These are phyloP conservation scores for Phytophthora citricola DNA, from an alignment of 352 stramenopile species.

Conservation along the genomic window DNA sequence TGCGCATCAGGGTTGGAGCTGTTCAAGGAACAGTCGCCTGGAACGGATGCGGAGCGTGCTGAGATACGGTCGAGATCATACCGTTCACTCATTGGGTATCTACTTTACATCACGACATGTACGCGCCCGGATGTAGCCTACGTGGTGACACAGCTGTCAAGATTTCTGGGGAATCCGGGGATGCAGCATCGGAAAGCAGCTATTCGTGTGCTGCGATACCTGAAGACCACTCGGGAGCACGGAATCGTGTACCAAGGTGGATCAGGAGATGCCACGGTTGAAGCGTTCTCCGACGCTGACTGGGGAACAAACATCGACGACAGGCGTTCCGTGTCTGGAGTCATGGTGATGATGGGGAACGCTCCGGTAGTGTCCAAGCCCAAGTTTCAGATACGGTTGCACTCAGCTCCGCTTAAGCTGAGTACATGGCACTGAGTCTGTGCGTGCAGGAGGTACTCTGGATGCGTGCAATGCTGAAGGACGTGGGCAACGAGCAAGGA, in stretches of 20 bases:
- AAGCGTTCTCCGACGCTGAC: slow-evolving; percentile 22
- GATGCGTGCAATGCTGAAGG: slow-evolving; percentile 15
- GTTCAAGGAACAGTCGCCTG: slow-evolving; percentile 9
- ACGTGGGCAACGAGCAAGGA: slow-evolving; percentile 11
- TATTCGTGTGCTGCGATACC: slow-evolving; percentile 11
- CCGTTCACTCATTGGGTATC: slow-evolving; percentile 13
- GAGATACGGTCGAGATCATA: slow-evolving; percentile 14
- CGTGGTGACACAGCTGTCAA: slow-evolving; percentile 12
- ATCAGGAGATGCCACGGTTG: neutral
- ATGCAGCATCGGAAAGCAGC: slow-evolving; percentile 2
- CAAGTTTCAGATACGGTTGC: slow-evolving; percentile 23
- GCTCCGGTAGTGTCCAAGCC: slow-evolving; percentile 13
- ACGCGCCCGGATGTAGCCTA: slow-evolving; percentile 10
- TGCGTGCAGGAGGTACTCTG: slow-evolving; percentile 20
- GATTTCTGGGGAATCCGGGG: slow-evolving; percentile 7
- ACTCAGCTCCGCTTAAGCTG: slow-evolving; percentile 18
- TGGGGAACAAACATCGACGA: slow-evolving; percentile 20
- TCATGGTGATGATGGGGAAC: slow-evolving; percentile 23
- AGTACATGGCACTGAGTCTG: slow-evolving; percentile 23
- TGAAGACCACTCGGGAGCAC: slow-evolving; percentile 1
- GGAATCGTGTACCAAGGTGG: slow-evolving; percentile 10
- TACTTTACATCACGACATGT: slow-evolving; percentile 23
- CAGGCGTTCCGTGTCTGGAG: slow-evolving; percentile 13
- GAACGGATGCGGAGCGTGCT: neutral
- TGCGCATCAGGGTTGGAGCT: slow-evolving; percentile 2